Conservation (phyloP, 2,329 filamentous ascomycete genomes). For the Periconia sp. region DNA sequence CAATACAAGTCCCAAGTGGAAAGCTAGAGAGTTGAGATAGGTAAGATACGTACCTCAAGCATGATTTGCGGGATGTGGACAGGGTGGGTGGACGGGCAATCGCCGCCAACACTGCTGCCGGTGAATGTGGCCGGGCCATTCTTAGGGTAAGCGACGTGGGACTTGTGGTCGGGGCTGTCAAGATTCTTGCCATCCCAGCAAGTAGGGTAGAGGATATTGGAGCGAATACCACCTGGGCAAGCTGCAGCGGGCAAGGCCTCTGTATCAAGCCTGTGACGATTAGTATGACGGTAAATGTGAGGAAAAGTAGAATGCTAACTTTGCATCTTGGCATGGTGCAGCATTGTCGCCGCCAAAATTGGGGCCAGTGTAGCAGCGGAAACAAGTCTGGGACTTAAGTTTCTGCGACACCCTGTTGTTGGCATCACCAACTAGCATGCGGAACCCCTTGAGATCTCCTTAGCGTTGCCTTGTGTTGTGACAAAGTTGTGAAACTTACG, state of each 20-base stretch:
- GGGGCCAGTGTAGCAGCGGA: slow-evolving; percentile 52
- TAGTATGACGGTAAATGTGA: neutral
- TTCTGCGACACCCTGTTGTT: slow-evolving; percentile 15
- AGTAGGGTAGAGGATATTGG: slow-evolving; percentile 27
- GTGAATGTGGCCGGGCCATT: slow-evolving; percentile 31
- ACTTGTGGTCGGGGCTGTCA: slow-evolving; percentile 62
- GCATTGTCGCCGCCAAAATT: slow-evolving; percentile 50
- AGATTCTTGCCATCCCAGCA: slow-evolving; percentile 54
- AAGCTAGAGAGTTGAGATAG: too few species aligned
- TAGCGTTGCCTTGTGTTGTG: neutral
- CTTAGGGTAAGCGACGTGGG: slow-evolving; percentile 54
- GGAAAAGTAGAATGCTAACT: slow-evolving; percentile 3
- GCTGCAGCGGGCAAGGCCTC: slow-evolving; percentile 12
- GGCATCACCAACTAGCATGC: slow-evolving; percentile 51
- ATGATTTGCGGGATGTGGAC: slow-evolving; percentile 55
- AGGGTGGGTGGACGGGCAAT: slow-evolving; percentile 51
- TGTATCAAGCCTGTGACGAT: slow-evolving; percentile 17
- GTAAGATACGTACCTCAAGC: slow-evolving; percentile 42
- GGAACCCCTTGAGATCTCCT: slow-evolving; percentile 44
- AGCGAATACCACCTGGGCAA: slow-evolving; percentile 27
- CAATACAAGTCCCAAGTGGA: too few species aligned
- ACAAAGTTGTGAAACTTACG: too few species aligned
- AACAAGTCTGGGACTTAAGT: slow-evolving; percentile 45
- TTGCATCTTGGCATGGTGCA: slow-evolving; percentile 25
- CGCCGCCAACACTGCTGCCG: slow-evolving; percentile 35